Conservation (phyloP, 1,284 basidiomycete species). For the Irpex lacteus region DNA sequence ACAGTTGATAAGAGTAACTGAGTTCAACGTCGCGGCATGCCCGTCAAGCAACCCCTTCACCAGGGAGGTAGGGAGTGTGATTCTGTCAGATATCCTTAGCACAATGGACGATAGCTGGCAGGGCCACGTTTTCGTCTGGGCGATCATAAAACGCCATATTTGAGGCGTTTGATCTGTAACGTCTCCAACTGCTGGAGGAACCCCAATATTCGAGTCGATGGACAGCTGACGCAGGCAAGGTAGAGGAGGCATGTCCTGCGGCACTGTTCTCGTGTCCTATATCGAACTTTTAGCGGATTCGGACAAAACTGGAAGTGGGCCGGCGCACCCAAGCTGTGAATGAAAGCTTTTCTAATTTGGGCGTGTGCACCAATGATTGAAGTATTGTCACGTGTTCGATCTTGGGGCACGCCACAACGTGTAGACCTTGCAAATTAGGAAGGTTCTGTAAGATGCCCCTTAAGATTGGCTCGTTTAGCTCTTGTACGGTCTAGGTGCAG, state of each 20-base stretch:
- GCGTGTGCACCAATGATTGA: slow-evolving; percentile 42
- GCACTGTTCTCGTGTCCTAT: slow-evolving; percentile 38
- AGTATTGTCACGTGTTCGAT: slow-evolving; percentile 50
- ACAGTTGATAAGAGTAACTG: slow-evolving; percentile 48
- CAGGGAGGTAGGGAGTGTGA: slow-evolving; percentile 35
- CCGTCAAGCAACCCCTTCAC: slow-evolving; percentile 41
- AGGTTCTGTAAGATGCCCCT: slow-evolving; percentile 45
- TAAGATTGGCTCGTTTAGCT: slow-evolving; percentile 51
- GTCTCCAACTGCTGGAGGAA: slow-evolving; percentile 18
- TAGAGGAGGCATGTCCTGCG: slow-evolving; percentile 34
- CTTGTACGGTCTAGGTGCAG: slow-evolving; percentile 44
- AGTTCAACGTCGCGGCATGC: slow-evolving; percentile 42
- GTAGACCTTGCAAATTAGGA: slow-evolving; percentile 50
- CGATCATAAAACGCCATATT: slow-evolving; percentile 37
- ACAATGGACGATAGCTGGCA: slow-evolving; percentile 45
- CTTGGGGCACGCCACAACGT: slow-evolving; percentile 56
- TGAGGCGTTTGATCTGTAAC: slow-evolving; percentile 29
- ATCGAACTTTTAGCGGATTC: not conserved
- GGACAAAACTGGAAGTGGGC: not conserved
- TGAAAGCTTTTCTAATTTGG: slow-evolving; percentile 55
- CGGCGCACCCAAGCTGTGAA: slow-evolving; percentile 51
- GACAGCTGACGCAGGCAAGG: slow-evolving; percentile 49
- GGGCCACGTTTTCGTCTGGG: slow-evolving; percentile 32
- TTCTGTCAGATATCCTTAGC: slow-evolving; percentile 46
- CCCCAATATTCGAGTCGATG: slow-evolving; percentile 43